These are phyloP conservation scores for Arthrobotrys sinensis DNA, from an alignment of 2,329 filamentous ascomycete species.

Conservation along the genomic window DNA sequence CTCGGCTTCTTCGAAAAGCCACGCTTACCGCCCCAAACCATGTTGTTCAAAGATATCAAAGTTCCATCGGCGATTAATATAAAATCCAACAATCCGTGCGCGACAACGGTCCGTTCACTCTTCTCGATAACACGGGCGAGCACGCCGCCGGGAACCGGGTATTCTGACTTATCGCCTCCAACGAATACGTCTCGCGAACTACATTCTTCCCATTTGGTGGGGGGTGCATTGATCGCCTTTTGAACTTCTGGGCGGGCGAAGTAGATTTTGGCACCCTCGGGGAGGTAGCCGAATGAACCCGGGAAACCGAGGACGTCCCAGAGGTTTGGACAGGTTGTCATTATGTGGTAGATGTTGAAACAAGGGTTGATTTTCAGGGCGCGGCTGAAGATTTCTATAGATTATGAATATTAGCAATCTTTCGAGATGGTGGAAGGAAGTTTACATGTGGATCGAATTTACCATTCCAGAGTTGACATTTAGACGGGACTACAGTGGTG, in stretches of 20 bases:
- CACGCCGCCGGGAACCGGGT: constrained; percentile 73
- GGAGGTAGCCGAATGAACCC: constrained; percentile 71
- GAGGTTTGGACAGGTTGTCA: constrained; percentile 72
- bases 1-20: constrained; percentile 77
- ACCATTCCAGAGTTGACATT: constrained; percentile 43
- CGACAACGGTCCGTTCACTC: constrained; percentile 81
- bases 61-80: constrained; percentile 79
- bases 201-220: constrained; percentile 74
- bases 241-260: constrained; percentile 81
- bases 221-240: constrained; percentile 76
- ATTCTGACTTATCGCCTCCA: constrained; percentile 71
- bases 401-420: neutral
- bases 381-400: constrained; percentile 71
- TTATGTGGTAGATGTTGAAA: constrained; percentile 83
- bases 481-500: constrained; percentile 62
- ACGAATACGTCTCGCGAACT: constrained; percentile 69
- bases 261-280: constrained; percentile 76
- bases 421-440: neutral
- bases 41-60: constrained; percentile 81
- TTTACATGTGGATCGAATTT: neutral
- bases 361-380: constrained; percentile 78
- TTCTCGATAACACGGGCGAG: constrained; percentile 81
- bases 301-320: constrained; percentile 64
- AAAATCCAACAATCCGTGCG: constrained; percentile 79
- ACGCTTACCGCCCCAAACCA: constrained; percentile 81